Conservation (phyloP, 768 basidiomycete genomes). For the Xerocomus brunneocitrinus region DNA sequence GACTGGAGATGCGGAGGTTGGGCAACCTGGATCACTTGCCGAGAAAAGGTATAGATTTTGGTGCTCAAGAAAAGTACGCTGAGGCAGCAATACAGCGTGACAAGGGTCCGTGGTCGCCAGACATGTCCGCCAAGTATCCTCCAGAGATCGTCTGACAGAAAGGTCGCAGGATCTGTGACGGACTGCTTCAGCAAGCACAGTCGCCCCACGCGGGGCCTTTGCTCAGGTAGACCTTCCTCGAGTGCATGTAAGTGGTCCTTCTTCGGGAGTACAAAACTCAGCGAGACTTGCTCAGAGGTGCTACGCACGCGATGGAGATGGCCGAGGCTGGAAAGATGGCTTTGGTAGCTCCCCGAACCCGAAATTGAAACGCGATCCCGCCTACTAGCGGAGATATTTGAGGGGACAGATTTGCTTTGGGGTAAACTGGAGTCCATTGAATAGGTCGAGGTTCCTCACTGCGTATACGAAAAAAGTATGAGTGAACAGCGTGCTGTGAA, state of each 20-base stretch:
- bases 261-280: neutral
- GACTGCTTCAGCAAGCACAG: constrained; percentile 28
- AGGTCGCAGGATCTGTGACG: constrained; percentile 17
- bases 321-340: constrained; percentile 40
- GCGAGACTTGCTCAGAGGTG: constrained; percentile 21
- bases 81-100: constrained; percentile 38
- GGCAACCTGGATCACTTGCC: constrained; percentile 1
- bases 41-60: constrained; percentile 19
- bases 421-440: constrained; percentile 16
- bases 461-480: neutral
- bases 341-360: constrained; percentile 42
- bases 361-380: constrained; percentile 23
- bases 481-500: neutral
- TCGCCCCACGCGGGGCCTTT: constrained; percentile 14
- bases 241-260: constrained; percentile 13
- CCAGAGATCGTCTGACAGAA: constrained; percentile 25
- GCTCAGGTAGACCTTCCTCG: constrained; percentile 16
- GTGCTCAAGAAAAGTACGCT: constrained; percentile 38
- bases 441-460: neutral
- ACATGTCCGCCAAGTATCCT: constrained; percentile 20
- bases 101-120: constrained; percentile 30
- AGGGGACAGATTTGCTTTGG: constrained; percentile 26
- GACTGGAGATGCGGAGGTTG: neutral
- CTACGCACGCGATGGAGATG: constrained; percentile 38
- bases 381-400: constrained; percentile 13